Percentiles rank a stretch among this genome's conserved stretches.
These are phyloP conservation scores for Triticum turgidum DNA, from an alignment of 176 grass and related monocot genomes.

Conservation along the genomic window DNA sequence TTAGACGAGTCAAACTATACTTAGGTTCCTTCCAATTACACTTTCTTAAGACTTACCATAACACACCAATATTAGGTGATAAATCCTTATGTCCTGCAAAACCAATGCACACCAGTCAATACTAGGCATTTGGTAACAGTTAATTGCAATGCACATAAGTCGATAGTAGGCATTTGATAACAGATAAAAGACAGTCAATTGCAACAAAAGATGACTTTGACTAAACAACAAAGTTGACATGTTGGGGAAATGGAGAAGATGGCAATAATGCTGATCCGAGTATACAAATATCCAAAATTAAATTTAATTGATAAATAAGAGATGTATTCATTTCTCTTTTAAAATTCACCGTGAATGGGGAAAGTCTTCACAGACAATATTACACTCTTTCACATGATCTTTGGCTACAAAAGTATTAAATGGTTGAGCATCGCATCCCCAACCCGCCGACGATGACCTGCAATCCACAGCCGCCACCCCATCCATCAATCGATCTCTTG, in stretches of 20 bases:
- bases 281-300: background rate
- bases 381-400: background rate
- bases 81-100: constrained; percentile 12
- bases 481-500: no score
- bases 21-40: background rate
- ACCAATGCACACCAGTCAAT: background rate
- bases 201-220: background rate
- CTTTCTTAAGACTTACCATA: background rate
- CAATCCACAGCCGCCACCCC: no score
- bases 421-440: background rate
- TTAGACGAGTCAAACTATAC: constrained; percentile 26
- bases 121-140: background rate
- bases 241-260: background rate
- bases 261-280: background rate
- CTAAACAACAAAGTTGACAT: background rate
- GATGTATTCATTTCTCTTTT: background rate
- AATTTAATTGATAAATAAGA: background rate
- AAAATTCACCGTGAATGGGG: background rate
- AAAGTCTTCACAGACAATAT: constrained; percentile 7
- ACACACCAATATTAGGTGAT: constrained; percentile 17
- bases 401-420: background rate
- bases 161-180: background rate
- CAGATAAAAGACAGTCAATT: background rate
- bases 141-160: background rate
- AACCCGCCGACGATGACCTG: no score